A percentile compares a stretch with the other conserved stretches of the same genome.
phyloP scores from a whole-genome alignment of 148 eudicot genomes.

The Persicaria tinctoria region DNA sequence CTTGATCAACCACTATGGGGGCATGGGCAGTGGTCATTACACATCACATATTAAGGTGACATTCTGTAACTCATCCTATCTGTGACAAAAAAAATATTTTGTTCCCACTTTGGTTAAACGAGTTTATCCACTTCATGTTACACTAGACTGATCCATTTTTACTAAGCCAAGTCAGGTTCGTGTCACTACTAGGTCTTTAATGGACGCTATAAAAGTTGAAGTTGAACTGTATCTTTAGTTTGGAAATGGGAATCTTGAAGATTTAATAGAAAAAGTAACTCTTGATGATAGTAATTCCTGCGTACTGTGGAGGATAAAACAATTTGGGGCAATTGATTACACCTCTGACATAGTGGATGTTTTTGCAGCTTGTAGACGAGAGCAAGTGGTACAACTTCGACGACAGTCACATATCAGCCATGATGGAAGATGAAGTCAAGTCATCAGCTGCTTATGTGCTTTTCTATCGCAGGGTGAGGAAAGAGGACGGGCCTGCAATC shows the following conservation, averaged over 20 bases:
- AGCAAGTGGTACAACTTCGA: slow-evolving; percentile 87
- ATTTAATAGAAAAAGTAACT: not conserved
- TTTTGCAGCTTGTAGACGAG: slow-evolving; percentile 68
- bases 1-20: slow-evolving; percentile 82
- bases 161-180: not conserved
- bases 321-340: not conserved
- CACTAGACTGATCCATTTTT: not conserved
- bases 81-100: not conserved
- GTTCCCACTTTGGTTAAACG: not conserved
- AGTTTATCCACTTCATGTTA: slow-evolving; percentile 1
- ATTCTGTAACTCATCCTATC: slow-evolving; percentile 2
- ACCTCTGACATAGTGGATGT: slow-evolving; percentile 3
- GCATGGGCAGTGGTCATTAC: slow-evolving; percentile 98
- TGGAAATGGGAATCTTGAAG: not conserved
- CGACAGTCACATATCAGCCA: slow-evolving; percentile 65
- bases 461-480: slow-evolving; percentile 65
- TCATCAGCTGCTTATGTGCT: slow-evolving; percentile 87
- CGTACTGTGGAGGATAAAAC: not conserved
- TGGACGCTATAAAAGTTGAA: not conserved
- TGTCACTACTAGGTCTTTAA: not conserved
- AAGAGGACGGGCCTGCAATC: slow-evolving; percentile 30
- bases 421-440: slow-evolving; percentile 79
- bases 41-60: slow-evolving; percentile 93
- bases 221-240: not conserved
- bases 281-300: not conserved